phyloP scores from a whole-genome alignment of 2,329 filamentous ascomycete species.

The Didymellaceae sp. region DNA sequence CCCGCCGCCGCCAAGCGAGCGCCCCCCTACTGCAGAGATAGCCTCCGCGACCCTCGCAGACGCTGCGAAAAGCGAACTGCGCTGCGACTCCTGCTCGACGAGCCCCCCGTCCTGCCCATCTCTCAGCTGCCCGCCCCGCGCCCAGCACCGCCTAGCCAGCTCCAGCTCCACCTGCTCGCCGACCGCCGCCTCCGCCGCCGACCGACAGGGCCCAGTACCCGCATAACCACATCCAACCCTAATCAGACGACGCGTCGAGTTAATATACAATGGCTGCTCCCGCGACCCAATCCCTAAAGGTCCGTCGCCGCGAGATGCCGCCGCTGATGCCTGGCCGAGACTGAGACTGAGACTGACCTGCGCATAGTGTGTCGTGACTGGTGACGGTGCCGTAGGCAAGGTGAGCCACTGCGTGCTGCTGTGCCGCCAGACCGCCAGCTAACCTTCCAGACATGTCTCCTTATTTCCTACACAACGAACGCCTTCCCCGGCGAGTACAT shows the following conservation, averaged over 20 bases:
- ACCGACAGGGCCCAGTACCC: constrained; percentile 26
- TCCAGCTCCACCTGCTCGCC: constrained; percentile 17
- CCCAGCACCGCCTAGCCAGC: constrained; percentile 12
- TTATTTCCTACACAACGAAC: constrained; percentile 99
- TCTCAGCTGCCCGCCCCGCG: constrained; percentile 15
- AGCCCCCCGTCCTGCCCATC: background rate
- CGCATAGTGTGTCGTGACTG: constrained; percentile 76
- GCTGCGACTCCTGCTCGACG: constrained; percentile 5
- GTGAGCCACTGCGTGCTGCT: constrained; percentile 59
- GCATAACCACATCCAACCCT: constrained; percentile 27
- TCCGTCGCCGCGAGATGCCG: no score
- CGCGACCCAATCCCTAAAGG: constrained; percentile 91
- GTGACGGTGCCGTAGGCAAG: constrained; percentile 99
- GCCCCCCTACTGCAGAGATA: constrained; percentile 41
- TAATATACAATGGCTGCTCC: constrained; percentile 71
- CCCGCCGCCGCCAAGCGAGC: constrained; percentile 42
- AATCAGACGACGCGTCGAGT: constrained; percentile 33
- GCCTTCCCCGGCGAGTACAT: constrained; percentile 99
- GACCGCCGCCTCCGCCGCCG: constrained; percentile 27
- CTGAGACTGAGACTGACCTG: background rate
- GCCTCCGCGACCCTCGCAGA: constrained; percentile 27
- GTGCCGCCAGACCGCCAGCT: constrained; percentile 29
- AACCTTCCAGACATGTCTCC: constrained; percentile 82
- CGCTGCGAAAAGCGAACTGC: constrained; percentile 24
- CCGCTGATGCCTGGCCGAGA: background rate